phyloP scores from a whole-genome alignment of 2,329 filamentous ascomycete genomes.

The Colletotrichum theobromicola region DNA sequence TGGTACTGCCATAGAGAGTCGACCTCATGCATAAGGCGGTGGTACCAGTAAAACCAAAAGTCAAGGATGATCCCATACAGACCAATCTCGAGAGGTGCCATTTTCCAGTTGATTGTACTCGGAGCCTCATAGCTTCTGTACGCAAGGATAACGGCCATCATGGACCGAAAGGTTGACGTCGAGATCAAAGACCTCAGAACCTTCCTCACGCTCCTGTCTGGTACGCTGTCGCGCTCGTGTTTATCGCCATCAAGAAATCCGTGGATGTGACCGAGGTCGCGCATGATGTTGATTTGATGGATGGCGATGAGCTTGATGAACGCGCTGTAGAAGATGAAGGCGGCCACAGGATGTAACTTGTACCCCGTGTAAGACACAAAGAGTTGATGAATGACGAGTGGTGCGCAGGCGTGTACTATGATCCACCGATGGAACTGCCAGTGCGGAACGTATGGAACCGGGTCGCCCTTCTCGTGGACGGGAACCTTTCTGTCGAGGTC shows the following conservation, averaged over 20 bases:
- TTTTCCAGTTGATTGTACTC: constrained; percentile 32
- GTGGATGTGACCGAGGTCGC: constrained; percentile 38
- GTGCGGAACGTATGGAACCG: constrained; percentile 42
- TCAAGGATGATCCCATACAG: constrained; percentile 47
- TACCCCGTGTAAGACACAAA: constrained; percentile 34
- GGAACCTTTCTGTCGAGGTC: constrained; percentile 36
- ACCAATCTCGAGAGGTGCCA: constrained; percentile 41
- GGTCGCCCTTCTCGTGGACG: constrained; percentile 43
- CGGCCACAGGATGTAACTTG: constrained; percentile 31
- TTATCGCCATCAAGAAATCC: constrained; percentile 50
- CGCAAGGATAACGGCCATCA: constrained; percentile 38
- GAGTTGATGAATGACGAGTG: constrained; percentile 41
- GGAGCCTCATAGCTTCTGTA: constrained; percentile 29
- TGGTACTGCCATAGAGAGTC: constrained; percentile 46
- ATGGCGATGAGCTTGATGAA: constrained; percentile 46
- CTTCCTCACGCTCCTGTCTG: constrained; percentile 40
- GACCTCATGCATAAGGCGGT: constrained; percentile 46
- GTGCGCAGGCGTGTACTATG: constrained; percentile 38
- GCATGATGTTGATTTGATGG: constrained; percentile 41
- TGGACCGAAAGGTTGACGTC: constrained; percentile 35
- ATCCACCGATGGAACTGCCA: constrained; percentile 43
- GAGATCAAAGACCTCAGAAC: constrained; percentile 36
- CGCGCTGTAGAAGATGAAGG: constrained; percentile 40
- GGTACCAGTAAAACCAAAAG: constrained; percentile 51
- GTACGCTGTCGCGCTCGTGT: constrained; percentile 46